Evolutionary conservation across 2,329 filamentous ascomycete genomes (phyloP).

Genomic region (Zarea fungicola): DNA sequence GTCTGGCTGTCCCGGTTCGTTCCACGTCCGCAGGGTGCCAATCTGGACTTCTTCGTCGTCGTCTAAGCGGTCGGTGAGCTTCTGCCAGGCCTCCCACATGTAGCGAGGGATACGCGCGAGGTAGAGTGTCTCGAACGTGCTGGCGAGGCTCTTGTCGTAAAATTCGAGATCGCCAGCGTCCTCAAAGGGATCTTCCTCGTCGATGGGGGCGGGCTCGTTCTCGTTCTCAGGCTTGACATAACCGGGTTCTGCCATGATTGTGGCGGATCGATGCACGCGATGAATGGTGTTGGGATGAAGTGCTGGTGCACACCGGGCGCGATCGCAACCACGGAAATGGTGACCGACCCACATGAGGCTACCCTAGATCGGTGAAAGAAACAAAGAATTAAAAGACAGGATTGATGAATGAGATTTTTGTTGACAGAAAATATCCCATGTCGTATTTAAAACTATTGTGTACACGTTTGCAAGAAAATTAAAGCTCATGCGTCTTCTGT

Average conservation of each 20-base stretch:
- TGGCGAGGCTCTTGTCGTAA: conserved; percentile 39
- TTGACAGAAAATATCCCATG: too few relatives aligned
- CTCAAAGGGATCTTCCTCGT: conserved; percentile 65
- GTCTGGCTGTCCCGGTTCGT: conserved; percentile 46
- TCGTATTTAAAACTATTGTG: too few relatives aligned
- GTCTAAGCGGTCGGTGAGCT: conserved; percentile 52
- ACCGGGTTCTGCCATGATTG: conserved; percentile 27
- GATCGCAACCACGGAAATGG: too few relatives aligned
- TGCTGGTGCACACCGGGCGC: too few relatives aligned
- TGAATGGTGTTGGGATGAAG: conserved; percentile 6
- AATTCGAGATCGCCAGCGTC: conserved; percentile 54
- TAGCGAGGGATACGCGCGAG: conserved; percentile 74
- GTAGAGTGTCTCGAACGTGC: conserved; percentile 51
- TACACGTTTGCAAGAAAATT: too few relatives aligned
- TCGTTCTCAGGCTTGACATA: conserved; percentile 48
- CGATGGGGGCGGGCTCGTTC: conserved; percentile 38
- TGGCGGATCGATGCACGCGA: background rate
- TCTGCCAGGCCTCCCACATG: conserved; percentile 73
- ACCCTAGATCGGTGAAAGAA: too few relatives aligned
- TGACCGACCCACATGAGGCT: too few relatives aligned
- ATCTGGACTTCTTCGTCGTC: conserved; percentile 79
- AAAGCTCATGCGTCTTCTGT: too few relatives aligned
- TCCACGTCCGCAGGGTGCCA: conserved; percentile 64
- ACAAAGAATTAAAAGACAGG: too few relatives aligned
- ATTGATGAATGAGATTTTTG: too few relatives aligned